Percentiles rank a stretch among this genome's conserved stretches.
Conservation (phyloP, 2,329 filamentous ascomycete species). For the Metarhizium album region DNA sequence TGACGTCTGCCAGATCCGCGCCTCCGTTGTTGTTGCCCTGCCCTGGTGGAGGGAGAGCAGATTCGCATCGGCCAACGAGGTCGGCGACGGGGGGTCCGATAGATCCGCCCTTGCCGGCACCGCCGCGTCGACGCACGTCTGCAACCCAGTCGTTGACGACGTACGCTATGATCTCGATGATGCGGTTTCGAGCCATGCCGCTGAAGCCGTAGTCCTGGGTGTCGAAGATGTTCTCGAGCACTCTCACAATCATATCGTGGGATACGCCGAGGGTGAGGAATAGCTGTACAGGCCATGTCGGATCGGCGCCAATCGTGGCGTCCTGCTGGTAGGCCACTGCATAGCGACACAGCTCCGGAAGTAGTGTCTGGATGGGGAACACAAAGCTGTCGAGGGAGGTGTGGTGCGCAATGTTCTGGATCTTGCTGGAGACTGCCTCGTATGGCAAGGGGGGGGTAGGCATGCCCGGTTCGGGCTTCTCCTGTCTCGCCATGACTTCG, state of each 20-base stretch:
- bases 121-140: constrained; percentile 37
- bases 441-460: constrained; percentile 46
- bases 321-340: constrained; percentile 49
- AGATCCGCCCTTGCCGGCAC: constrained; percentile 25
- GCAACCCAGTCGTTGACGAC: constrained; percentile 38
- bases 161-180: constrained; percentile 44
- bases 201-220: constrained; percentile 49
- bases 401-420: constrained; percentile 54
- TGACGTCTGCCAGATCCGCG: constrained; percentile 32
- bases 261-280: constrained; percentile 46
- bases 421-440: constrained; percentile 55
- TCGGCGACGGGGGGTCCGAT: constrained; percentile 37
- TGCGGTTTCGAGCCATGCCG: constrained; percentile 34
- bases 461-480: constrained; percentile 29
- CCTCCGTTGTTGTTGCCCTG: constrained; percentile 34
- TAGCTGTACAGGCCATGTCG: constrained; percentile 45
- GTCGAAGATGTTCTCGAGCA: constrained; percentile 47
- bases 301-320: constrained; percentile 43
- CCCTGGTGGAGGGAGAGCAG: constrained; percentile 28
- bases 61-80: constrained; percentile 39
- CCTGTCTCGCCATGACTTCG: constrained; percentile 34
- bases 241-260: constrained; percentile 43
- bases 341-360: constrained; percentile 54
- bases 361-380: constrained; percentile 50
- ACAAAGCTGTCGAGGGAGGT: constrained; percentile 55